Conservation (phyloP, 2,329 filamentous ascomycete genomes). For the Trichoderma lentiforme region DNA sequence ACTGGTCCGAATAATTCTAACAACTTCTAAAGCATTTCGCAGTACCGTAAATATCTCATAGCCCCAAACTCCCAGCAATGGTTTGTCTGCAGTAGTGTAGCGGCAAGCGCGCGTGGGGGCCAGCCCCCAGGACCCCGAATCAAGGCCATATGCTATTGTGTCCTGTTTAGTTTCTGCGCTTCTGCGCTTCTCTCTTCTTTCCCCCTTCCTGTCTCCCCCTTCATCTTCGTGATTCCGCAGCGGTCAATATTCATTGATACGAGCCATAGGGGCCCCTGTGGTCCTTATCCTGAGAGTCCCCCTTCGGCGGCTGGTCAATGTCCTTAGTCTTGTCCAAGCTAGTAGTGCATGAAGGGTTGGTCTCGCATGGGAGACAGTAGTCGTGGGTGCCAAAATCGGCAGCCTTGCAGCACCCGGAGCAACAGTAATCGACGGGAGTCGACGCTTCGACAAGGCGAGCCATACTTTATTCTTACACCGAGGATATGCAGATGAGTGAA, state of each 20-base stretch:
- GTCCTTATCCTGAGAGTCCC: not conserved
- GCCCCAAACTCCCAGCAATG: not conserved
- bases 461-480: not conserved
- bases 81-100: not conserved
- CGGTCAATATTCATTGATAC: not conserved
- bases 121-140: not conserved
- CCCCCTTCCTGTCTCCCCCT: not conserved
- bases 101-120: conserved; percentile 3
- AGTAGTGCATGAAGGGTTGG: conserved; percentile 25
- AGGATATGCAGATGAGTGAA: not conserved
- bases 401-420: conserved; percentile 32
- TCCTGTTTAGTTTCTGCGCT: not conserved
- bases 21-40: not conserved
- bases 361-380: conserved; percentile 30
- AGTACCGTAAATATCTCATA: not conserved
- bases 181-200: not conserved
- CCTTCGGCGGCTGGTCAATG: not conserved
- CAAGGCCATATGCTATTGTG: not conserved
- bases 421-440: conserved; percentile 26
- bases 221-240: not conserved
- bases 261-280: not conserved
- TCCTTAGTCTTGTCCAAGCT: conserved; percentile 15
- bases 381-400: conserved; percentile 33
- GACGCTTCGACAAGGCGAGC: conserved; percentile 15
- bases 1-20: not conserved